Evolutionary conservation across 2,329 filamentous ascomycete genomes (phyloP).

Genomic region (Microsporum ferrugineum): DNA sequence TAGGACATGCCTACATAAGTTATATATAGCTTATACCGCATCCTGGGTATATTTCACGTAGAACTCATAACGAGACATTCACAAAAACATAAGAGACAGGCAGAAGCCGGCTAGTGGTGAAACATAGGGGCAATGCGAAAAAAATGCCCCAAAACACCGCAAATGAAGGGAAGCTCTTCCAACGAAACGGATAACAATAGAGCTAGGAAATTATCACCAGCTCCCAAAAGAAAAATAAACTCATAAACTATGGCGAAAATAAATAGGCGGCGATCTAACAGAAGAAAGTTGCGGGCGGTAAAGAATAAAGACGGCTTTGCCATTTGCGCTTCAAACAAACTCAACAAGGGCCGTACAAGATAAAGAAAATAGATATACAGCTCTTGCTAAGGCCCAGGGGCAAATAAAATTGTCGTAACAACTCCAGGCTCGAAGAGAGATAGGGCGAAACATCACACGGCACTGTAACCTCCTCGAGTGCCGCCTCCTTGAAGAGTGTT

Average conservation of each 20-base stretch:
- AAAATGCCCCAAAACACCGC: not conserved
- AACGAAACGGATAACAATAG: not conserved
- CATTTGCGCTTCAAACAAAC: not conserved
- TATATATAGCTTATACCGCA: not conserved
- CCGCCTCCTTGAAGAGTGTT: conserved; percentile 76
- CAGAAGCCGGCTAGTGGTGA: not conserved
- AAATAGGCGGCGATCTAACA: not conserved
- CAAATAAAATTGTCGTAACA: not conserved
- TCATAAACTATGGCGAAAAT: not conserved
- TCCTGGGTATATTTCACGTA: not conserved
- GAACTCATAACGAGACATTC: not conserved
- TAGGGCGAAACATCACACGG: conserved; percentile 50
- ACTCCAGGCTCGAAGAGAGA: not conserved
- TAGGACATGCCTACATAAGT: not conserved
- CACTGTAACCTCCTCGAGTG: conserved; percentile 83
- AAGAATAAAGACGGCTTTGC: not conserved
- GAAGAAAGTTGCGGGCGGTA: not conserved
- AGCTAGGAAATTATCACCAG: not conserved
- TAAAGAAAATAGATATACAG: not conserved
- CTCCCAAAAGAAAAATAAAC: not conserved
- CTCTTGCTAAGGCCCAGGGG: not conserved
- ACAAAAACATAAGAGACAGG: not conserved
- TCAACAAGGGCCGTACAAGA: not conserved
- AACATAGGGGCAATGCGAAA: not conserved
- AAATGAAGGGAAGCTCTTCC: not conserved